Base-by-base conservation (phyloP, 495 filamentous ascomycete genomes). In the Penicillium soppii region DNA sequence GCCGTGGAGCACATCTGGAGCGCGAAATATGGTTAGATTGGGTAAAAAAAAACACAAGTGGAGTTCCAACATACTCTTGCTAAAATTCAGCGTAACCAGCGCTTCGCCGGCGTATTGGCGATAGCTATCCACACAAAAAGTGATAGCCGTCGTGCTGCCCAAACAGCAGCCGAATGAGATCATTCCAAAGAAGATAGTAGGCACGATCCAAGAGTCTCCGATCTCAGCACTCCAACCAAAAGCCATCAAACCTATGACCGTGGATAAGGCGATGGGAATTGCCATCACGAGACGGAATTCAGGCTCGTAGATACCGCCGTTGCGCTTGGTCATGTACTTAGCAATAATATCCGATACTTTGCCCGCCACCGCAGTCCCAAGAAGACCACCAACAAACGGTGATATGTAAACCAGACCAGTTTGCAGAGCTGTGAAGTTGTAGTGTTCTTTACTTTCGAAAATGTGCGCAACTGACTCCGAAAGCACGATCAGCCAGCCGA, bases 401-500 rank as follows among this genome's bases (percentile, higher is more conserved):
- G 86, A 88, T 49, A 98, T 78, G 69, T 98, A 97, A 5, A 97
- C 80, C 7, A 98, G 76, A 7, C 94, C 94, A 0, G 89, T 88
- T 42, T 86, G 82, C 1, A 96, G 73, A 3, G 90, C 75, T 30
- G 78, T 84, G 68, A 98, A 96, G 43, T 89, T 75, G 69, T 97
- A 96, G 6, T 74, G 69, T 0, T 77, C 71, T 5, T 60, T 65
- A 43, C 81, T 75, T 45, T 88, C 82, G 69, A 86, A 97, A 54
- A 95, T 89, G 37, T 81, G 74, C 0, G 89, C 82, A 1, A 96
- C 83, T 1, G 86, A 86, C 68, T 97, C 91, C 1, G 94, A 97
- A 10, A 97, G 81, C 23, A 97, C 88, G 52, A 98, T 96, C 37
- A 98, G 75, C 94, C 92, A 97, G 15, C 92, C 92, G n/a, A 97